Base-by-base conservation (phyloP, 2,329 filamentous ascomycete species). In the Alternaria alternata region DNA sequence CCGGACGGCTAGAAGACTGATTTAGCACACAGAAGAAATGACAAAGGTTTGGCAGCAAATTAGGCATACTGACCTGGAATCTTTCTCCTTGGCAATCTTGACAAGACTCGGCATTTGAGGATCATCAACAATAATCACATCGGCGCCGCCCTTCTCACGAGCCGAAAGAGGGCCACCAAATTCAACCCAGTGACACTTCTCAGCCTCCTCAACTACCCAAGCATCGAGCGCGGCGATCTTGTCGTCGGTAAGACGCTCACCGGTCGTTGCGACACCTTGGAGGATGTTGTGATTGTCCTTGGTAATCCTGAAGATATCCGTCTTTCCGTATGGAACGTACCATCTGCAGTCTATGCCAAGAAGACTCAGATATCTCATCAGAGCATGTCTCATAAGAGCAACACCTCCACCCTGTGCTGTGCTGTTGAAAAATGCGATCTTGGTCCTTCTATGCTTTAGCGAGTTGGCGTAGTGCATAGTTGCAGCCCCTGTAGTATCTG, bases 251-350 rank as follows among this genome's bases (percentile, higher is more conserved):
- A 94, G 83, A n/a, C 87, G 85, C 67, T 91, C 85, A 3, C 86
- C 85, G 0, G 57, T 38, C 26, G 84, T 82, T 41, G 88, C 88
- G 42, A 94, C 91, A 8, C 91, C 92, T 79, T 95, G 92, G 3
- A 95, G 87, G 65, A 94, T 94, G 78, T 95, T 95, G 85, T 95
- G 92, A 68, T 93, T 91, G 66, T 90, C 93, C 80, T 95, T 95
- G 67, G 92, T 95, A 77, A 92, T 90, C 51, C 91, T 85, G 78
- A 95, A 95, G 11, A 94, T 88, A 16, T 90, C 89, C 3, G 91
- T 91, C 88, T 22, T 92, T 91, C 75, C 92, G 18, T 42, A 93
- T 7, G 92, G 92, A 1, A 94, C 91, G 62, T 85, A 87, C 92
- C 92, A 95, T 57, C 85, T 88, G 68, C 91, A 82, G 63, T 94